Base-by-base conservation (phyloP, 257 asterid genomes). In the Oldenlandia corymbosa region DNA sequence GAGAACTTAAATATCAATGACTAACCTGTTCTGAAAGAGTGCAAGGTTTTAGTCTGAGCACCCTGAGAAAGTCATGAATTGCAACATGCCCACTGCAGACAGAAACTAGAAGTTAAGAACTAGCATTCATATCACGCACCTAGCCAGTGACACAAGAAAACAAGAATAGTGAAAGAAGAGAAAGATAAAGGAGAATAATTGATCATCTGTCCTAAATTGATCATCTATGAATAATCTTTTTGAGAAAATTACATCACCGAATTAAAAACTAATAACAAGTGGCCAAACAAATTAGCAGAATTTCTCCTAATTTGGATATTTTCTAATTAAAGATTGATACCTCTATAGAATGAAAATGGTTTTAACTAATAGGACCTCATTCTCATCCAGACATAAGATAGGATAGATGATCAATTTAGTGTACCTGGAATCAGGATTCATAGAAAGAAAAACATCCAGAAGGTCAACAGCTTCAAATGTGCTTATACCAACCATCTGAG, bases 381-480 rank as follows among this genome's bases (percentile, higher is more conserved):
- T 59, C 28, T 28, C 39, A 46, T 28, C 37, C 47, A 39, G 10
- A 49, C 12, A 17, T 11, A 7, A 18, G 10, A 32, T 1, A 3
- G 21, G 9, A 41, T 11, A 45, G 59, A 55, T 42, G 16, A 21
- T 50, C 46, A 45, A 55, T 30, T 9, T 32, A 60, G 23, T 61
- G 49, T 81, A 91, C 96, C 95, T 88, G 65, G 79, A 23, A 68
- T 88, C 87, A n/a, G 98, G 99, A 72, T 81, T 82, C 99, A 93
- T 93, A 24, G 83, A 77, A 50, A 93, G 92, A 82, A 77, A 93
- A 64, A 76, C 77, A 75, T 86, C 95, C 77, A 93, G 78, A 73
- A 84, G 76, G 55, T 79, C 92, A 30, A 90, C 79, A 61, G 97
- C 97, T 81, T 90, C 96, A 74, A 80, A 68, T 64, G 86, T 75